Evolutionary conservation across 2,329 filamentous ascomycete genomes (phyloP).

Genomic region (Capronia americana): DNA sequence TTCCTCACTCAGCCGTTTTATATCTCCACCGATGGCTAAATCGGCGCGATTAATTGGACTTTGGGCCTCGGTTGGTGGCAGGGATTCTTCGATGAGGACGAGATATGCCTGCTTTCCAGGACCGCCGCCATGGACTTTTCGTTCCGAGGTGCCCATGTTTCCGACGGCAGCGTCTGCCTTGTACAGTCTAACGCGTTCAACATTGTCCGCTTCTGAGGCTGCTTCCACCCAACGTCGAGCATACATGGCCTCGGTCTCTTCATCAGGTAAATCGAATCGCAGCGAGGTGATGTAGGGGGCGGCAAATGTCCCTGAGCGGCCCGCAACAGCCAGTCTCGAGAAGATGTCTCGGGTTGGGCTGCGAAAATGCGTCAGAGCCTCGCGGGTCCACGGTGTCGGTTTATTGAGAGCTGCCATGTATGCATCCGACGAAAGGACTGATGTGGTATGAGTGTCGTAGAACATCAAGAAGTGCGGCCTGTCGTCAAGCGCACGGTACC

Average conservation of each 20-base stretch:
- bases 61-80: not conserved
- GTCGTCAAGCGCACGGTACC: slow-evolving; percentile 9
- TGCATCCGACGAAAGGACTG: not conserved
- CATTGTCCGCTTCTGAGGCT: not conserved
- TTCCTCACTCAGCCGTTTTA: not conserved
- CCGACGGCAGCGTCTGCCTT: not conserved
- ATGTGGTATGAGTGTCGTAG: slow-evolving; percentile 5
- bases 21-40: not conserved
- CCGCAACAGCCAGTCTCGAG: not conserved
- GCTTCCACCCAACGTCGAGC: slow-evolving; percentile 2
- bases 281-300: slow-evolving; percentile 7
- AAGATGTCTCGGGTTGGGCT: slow-evolving; percentile 6
- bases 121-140: not conserved
- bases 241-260: slow-evolving; percentile 3
- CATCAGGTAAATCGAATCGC: slow-evolving; percentile 5
- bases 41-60: slow-evolving; percentile 1
- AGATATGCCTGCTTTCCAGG: slow-evolving; percentile 9
- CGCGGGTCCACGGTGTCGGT: slow-evolving; percentile 11
- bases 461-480: slow-evolving; percentile 9
- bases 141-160: slow-evolving; percentile 3
- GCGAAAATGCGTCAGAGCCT: slow-evolving; percentile 7
- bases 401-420: slow-evolving; percentile 4
- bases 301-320: not conserved
- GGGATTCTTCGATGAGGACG: slow-evolving; percentile 2
- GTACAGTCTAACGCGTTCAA: slow-evolving; percentile 12